Evolutionary conservation across 2,329 filamentous ascomycete species (phyloP).

Genomic region (Sphaerulina vaccinii): DNA sequence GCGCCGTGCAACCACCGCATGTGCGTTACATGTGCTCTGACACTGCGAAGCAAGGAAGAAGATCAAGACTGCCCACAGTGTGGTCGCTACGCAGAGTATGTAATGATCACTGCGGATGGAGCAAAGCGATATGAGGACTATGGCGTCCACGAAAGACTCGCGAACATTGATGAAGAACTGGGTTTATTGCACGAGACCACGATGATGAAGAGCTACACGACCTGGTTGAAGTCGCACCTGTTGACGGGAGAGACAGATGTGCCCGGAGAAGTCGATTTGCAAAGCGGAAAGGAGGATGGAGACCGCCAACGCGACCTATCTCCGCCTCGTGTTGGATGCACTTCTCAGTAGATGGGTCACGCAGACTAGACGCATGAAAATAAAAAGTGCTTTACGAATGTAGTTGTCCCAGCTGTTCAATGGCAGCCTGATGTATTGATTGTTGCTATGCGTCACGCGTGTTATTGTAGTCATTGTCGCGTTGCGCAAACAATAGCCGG

Average conservation of each 20-base stretch:
- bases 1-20: slow-evolving; percentile 6
- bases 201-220: background rate
- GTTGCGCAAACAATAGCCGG: background rate
- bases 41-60: background rate
- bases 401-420: background rate
- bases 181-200: background rate
- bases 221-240: no score
- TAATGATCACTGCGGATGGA: slow-evolving; percentile 1
- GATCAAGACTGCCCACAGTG: background rate
- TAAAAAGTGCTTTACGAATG: no score
- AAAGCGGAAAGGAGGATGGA: no score
- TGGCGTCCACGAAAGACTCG: background rate
- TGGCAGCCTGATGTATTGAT: background rate
- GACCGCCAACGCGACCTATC: no score
- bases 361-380: no score
- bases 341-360: no score
- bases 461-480: background rate
- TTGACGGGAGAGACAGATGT: no score
- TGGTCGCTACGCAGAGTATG: background rate
- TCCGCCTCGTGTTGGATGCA: no score
- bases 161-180: background rate
- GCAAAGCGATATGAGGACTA: background rate
- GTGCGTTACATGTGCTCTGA: slow-evolving; percentile 2
- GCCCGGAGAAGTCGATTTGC: no score
- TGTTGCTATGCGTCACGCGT: background rate